Evolutionary conservation across 116 monocot species (phyloP), one percentile per base, ranked within the genome.

Genomic region (Cymodocea nodosa): DNA sequence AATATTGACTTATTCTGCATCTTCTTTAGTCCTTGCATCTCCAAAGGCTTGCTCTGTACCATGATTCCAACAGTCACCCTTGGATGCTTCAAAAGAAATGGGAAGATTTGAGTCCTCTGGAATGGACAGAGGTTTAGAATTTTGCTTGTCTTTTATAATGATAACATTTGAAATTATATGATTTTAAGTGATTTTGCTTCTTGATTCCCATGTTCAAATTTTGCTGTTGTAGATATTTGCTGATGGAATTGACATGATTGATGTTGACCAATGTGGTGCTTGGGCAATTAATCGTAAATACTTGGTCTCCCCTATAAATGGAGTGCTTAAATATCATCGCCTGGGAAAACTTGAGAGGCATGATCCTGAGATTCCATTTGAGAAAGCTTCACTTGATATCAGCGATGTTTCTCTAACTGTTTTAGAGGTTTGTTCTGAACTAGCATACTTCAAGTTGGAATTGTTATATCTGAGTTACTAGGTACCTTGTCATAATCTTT

Each of bases 251-350:
- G 77, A 76, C 71, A 83, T 79, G 70, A 55, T 40, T 74, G 64
- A 65, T 64, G 62, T 70, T 4, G 17, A 73, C 19, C 67, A 60
- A 70, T 35, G 37, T 39, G 56, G 37, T 60, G 85, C 85, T 35
- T 76, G 85, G 87, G 74, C 88, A 36, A 67, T 23, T 37, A 74
- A 84, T 61, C 79, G 80, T 30, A 83, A 70, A 52, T 97, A 88
- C 70, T 77, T 97, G 70, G 83, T 97, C 9, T 97, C 92, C 2
- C 97, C 97, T 52, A 97, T 97, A 76, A 88, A 91, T 85, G 97
- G 88, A 23, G 75, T 85, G 19, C 85, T 97, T 59, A 91, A 82
- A 61, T 97, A 97, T 64, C 85, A 91, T 64, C 85, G 97, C 35
- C 70, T 90, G 52, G 97, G 97, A 69, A 97, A 86, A 57, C 76